phyloP scores from a whole-genome alignment of 257 asterid species.

The Capsicum rhomboideum region DNA sequence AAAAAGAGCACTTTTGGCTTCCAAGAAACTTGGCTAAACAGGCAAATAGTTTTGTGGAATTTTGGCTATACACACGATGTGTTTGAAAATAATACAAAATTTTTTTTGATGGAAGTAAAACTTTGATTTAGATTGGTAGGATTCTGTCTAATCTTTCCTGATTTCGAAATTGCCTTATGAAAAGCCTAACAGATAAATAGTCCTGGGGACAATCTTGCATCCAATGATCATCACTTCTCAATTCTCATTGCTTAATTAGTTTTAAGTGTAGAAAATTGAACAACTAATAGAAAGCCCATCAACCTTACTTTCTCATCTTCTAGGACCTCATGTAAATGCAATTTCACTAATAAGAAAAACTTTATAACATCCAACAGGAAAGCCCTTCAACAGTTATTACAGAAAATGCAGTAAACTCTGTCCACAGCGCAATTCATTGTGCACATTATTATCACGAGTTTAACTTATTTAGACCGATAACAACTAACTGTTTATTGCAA shows the following conservation, averaged over 20 bases:
- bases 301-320: not conserved
- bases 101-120: no score
- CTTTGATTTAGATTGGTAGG: no score
- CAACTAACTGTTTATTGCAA: not conserved
- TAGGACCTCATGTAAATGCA: not conserved
- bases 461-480: not conserved
- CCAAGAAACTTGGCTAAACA: not conserved
- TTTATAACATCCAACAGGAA: not conserved
- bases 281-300: not conserved
- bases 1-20: not conserved
- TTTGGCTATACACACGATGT: no score
- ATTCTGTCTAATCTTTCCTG: no score
- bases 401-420: not conserved
- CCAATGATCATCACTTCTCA: not conserved
- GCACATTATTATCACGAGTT: not conserved
- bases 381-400: not conserved
- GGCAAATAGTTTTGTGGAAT: not conserved
- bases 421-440: not conserved
- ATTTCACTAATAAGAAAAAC: not conserved
- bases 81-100: no score
- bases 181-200: no score
- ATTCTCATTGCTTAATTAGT: not conserved
- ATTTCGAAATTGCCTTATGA: no score
- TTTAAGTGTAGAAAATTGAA: not conserved
- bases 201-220: not conserved